Evolutionary conservation across 2,329 filamentous ascomycete species (phyloP), one percentile per base, ranked within the genome.

Genomic region (Ascochyta clinopodiicola): DNA sequence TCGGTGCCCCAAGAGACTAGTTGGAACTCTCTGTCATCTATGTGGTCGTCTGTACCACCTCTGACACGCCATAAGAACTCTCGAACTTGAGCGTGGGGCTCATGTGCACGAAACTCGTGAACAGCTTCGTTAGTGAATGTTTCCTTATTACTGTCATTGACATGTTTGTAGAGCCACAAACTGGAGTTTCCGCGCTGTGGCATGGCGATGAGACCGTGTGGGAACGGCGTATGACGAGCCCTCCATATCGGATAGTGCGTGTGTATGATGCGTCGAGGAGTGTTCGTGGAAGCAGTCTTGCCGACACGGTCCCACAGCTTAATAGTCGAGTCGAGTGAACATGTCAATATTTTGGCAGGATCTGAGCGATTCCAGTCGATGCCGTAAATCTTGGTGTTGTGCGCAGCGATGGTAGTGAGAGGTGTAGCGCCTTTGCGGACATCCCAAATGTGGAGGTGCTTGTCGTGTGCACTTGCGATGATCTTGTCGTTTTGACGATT

Each of bases 1-100:
- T 97, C 94, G 44, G 90, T 88, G 24, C 92, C 92, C 93, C 93
- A 97, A 0, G 93, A 93, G 0, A 97, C 91, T 17, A 97, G 81
- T 73, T 97, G 93, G 61, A 96, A 97, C 47, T 97, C 93, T 65
- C 94, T 86, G 59, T 92, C 81, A 67, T 97, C 93, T 40, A 89
- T 77, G n/a, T 84, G 83, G 49, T 91, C 85, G 17, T 84, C 83
- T 19, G 81, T 80, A 34, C 64, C 67, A 8, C 93, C 93, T 51
- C 93, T 86, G 43, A 86, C 85, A 71, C 93, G 85, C 93, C 93
- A 97, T 10, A 97, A 78, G 58, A 97, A 97, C 67, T 97, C 93
- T 69, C 95, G 96, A 27, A 91, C 92, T 69, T 93, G 82, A 10
- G 64, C 55, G 37, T 64, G 57, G 25, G 81, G 81, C 57, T 82